Percentiles rank a stretch among this genome's conserved stretches.
Conservation (phyloP, 2,329 filamentous ascomycete genomes). For the Aspergillus hortae region DNA sequence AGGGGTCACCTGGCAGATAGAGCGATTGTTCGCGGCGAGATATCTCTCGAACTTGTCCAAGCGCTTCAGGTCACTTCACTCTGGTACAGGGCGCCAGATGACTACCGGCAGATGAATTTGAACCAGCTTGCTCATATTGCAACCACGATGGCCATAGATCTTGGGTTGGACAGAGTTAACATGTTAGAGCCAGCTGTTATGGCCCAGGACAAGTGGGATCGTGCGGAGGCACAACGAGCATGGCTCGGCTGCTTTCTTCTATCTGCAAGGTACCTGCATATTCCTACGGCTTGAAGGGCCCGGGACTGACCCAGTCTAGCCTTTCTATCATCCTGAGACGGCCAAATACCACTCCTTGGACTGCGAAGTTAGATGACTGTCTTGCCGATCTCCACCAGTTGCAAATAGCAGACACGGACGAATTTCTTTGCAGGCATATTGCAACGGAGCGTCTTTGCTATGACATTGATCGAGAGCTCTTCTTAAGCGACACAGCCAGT, state of each 20-base stretch:
- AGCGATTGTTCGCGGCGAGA: conserved; percentile 8
- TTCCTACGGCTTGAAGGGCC: neutral
- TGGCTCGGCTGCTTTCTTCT: conserved; percentile 3
- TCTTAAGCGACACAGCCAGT: neutral
- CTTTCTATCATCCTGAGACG: conserved; percentile 9
- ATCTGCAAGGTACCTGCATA: conserved; percentile 1
- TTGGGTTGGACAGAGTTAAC: conserved; percentile 6
- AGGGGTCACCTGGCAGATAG: conserved; percentile 2
- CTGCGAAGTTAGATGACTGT: conserved; percentile 4
- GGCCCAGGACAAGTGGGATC: neutral
- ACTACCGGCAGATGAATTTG: conserved; percentile 4
- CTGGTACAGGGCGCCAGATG: conserved; percentile 12
- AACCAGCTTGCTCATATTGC: conserved; percentile 7
- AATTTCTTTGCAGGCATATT: conserved; percentile 4
- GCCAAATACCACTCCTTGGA: conserved; percentile 1
- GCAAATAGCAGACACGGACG: conserved; percentile 3
- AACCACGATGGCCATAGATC: conserved; percentile 7
- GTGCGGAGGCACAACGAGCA: neutral
- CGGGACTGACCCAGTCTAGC: conserved; percentile 1
- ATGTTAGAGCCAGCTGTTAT: neutral
- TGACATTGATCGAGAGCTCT: neutral
- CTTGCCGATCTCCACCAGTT: neutral
- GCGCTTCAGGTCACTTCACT: conserved; percentile 7
- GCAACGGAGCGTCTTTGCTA: neutral
- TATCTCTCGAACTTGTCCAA: conserved; percentile 11